Evolutionary conservation across 2,329 filamentous ascomycete genomes (phyloP).

Genomic region (Clarireedia hainanense): DNA sequence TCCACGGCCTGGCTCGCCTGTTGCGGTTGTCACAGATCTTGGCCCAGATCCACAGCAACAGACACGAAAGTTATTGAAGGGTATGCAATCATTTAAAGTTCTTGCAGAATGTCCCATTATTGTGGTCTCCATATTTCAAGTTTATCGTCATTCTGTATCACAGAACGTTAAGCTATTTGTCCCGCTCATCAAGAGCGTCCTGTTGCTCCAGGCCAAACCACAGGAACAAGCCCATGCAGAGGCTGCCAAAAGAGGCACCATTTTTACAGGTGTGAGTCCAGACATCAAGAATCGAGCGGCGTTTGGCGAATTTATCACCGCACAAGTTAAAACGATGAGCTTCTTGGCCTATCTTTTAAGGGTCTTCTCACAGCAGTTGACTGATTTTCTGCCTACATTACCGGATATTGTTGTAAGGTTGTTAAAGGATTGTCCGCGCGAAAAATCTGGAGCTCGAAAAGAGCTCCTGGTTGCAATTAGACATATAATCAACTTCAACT

Average conservation of each 20-base stretch:
- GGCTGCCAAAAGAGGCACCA: slow-evolving; percentile 67
- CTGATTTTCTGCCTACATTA: slow-evolving; percentile 78
- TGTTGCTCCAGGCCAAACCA: slow-evolving; percentile 82
- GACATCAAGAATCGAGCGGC: slow-evolving; percentile 89
- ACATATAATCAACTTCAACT: slow-evolving; percentile 99
- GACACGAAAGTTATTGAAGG: slow-evolving; percentile 72
- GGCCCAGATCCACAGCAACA: slow-evolving; percentile 75
- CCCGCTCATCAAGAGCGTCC: slow-evolving; percentile 83
- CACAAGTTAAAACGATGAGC: slow-evolving; percentile 99
- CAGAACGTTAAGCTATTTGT: slow-evolving; percentile 89
- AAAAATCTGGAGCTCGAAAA: slow-evolving; percentile 89
- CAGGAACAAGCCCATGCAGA: slow-evolving; percentile 89
- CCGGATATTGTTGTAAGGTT: slow-evolving; percentile 86
- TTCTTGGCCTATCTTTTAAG: slow-evolving; percentile 89
- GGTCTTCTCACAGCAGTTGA: slow-evolving; percentile 77
- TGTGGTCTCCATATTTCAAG: slow-evolving; percentile 95
- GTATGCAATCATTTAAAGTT: slow-evolving; percentile 99
- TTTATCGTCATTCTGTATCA: slow-evolving; percentile 71
- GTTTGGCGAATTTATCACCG: slow-evolving; percentile 95
- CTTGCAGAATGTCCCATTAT: slow-evolving; percentile 97
- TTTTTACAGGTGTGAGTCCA: slow-evolving; percentile 88
- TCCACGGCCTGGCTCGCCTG: slow-evolving; percentile 81
- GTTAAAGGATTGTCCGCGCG: slow-evolving; percentile 86
- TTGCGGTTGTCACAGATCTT: slow-evolving; percentile 72
- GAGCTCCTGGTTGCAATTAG: slow-evolving; percentile 93